Conservation (phyloP, 2,329 filamentous ascomycete genomes). For the Neofusicoccum ribis region DNA sequence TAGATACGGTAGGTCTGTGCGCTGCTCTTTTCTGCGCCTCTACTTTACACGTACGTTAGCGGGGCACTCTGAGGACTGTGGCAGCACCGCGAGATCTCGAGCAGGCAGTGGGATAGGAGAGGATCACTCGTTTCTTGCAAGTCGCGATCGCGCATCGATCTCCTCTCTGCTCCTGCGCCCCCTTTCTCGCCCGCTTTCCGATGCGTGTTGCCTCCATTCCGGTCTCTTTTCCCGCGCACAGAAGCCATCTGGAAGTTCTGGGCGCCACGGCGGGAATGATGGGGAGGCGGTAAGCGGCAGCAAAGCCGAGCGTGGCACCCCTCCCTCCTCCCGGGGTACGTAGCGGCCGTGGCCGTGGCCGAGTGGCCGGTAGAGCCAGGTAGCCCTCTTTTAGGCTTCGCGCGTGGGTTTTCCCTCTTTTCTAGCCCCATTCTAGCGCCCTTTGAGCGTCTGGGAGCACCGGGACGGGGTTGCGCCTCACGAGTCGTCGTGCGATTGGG, state of each 20-base stretch:
- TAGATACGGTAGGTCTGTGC: background rate
- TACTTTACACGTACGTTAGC: too few relatives aligned
- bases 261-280: background rate
- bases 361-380: background rate
- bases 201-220: too few relatives aligned
- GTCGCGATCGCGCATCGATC: background rate
- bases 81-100: too few relatives aligned
- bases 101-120: background rate
- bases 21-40: background rate
- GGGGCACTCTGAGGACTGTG: too few relatives aligned
- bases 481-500: too few relatives aligned
- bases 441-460: background rate
- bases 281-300: conserved; percentile 16
- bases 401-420: background rate
- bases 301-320: conserved; percentile 14
- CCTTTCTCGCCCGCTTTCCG: too few relatives aligned
- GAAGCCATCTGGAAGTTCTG: background rate
- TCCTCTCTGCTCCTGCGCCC: background rate
- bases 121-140: background rate
- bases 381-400: background rate
- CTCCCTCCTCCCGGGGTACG: background rate
- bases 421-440: conserved; percentile 9
- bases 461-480: background rate
- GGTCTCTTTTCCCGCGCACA: background rate
- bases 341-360: background rate